Base-by-base conservation (phyloP, 2,329 filamentous ascomycete genomes). In the Colletotrichum gigasporum region DNA sequence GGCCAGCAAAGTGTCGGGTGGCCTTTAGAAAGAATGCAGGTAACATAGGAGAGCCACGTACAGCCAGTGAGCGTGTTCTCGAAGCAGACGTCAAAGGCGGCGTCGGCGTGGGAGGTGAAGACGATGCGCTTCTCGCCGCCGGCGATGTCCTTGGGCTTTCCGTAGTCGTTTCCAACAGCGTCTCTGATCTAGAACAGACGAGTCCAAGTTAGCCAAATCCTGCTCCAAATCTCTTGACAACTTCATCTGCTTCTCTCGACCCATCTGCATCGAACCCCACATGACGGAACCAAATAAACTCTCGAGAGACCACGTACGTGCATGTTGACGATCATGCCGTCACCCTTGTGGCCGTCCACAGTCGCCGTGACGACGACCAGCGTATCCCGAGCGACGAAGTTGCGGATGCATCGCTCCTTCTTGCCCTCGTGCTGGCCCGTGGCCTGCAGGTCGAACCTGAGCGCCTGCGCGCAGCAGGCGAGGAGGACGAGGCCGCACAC, bases 81-180 rank as follows among this genome's bases (percentile, higher is more conserved):
- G 76, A 97, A 97, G 85, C 95, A 99, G 54, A 99, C 93, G 74
- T 98, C 95, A 74, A 99, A 97, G 9, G 93, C 92, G 32, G 93
- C 92, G 79, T 98, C 94, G 53, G 90, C 90, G 76, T 96, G 92
- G 35, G 94, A 93, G 48, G 95, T 98, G 78, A 99, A 99, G 52
- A 95, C 93, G 77, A 94, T 94, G 76, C 95, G 89, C 78, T 92
- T 91, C 82, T 97, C 94, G 78, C 96, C 96, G 79, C 96, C 96
- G 14, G 90, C 91, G 65, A 98, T 89, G 74, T 99, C 94, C 80
- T 91, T 95, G 55, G 96, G 93, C 66, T 89, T 88, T 75, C 92
- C 94, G 80, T 98, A 97, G 79, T 98, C 94, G 81, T 99, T 99
- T 75, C 94, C 95, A 71, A 97, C 88, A 14, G 94, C 90, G 81